phyloP scores from a whole-genome alignment of 257 asterid species.

The Capsicum baccatum region DNA sequence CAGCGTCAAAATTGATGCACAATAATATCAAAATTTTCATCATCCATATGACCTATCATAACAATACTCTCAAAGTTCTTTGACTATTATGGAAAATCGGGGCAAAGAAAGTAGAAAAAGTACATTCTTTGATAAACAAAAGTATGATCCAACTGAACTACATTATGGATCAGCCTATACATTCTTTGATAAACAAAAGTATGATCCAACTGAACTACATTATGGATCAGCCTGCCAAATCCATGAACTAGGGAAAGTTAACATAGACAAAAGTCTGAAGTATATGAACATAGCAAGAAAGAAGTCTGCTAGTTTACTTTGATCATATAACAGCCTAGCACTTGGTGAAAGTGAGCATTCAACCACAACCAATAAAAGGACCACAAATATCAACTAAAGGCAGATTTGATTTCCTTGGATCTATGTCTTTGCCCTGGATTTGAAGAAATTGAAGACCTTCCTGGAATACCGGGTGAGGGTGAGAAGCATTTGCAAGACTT shows the following conservation, averaged over 20 bases:
- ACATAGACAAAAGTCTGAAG: not conserved
- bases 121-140: too few species aligned
- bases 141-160: not conserved
- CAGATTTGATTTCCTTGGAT: not conserved
- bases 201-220: not conserved
- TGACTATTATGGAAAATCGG: not conserved
- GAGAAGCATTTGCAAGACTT: slow-evolving; percentile 60
- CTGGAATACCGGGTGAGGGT: slow-evolving; percentile 56
- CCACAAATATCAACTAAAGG: not conserved
- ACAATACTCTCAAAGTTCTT: too few species aligned
- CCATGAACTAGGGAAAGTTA: not conserved
- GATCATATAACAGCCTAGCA: not conserved
- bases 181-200: not conserved
- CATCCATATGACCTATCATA: not conserved
- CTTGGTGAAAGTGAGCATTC: not conserved
- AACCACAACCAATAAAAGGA: not conserved
- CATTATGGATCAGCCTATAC: not conserved
- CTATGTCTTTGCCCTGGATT: slow-evolving; percentile 59
- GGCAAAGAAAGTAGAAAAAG: not conserved
- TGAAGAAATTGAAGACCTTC: slow-evolving; percentile 52
- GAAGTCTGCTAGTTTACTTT: not conserved
- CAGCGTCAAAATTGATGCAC: not conserved
- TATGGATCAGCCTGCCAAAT: not conserved
- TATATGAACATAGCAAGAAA: not conserved
- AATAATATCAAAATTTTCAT: not conserved